These are phyloP conservation scores for Brettanomyces anomalus DNA, from an alignment of 805 yeast genomes.

Conservation along the genomic window DNA sequence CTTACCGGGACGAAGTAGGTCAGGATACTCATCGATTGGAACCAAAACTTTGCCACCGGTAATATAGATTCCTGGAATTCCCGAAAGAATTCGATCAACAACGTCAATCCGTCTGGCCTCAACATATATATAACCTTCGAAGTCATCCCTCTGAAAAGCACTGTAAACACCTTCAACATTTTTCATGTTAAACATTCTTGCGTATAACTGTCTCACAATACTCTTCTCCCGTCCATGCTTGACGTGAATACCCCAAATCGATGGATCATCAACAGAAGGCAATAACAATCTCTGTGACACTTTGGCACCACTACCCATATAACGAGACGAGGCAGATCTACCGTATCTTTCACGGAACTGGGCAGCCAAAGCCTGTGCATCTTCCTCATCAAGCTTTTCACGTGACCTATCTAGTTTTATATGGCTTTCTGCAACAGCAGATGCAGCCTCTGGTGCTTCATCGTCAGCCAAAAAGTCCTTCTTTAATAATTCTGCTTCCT, in stretches of 20 bases:
- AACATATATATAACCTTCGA: slow-evolving; percentile 83
- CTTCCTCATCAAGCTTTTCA: slow-evolving; percentile 84
- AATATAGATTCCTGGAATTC: slow-evolving; percentile 76
- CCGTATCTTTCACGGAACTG: slow-evolving; percentile 90
- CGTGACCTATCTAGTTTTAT: slow-evolving; percentile 79
- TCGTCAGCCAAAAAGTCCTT: slow-evolving; percentile 80
- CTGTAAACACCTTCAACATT: slow-evolving; percentile 79
- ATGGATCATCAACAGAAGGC: slow-evolving; percentile 95
- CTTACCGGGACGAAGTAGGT: slow-evolving; percentile 80
- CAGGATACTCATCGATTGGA: slow-evolving; percentile 93
- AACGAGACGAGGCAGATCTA: slow-evolving; percentile 68
- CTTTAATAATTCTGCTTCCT: slow-evolving; percentile 80
- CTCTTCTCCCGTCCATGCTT: slow-evolving; percentile 91
- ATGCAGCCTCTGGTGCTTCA: slow-evolving; percentile 44
- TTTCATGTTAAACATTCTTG: slow-evolving; percentile 72
- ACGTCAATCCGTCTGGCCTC: slow-evolving; percentile 94
- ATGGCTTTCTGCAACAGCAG: slow-evolving; percentile 50
- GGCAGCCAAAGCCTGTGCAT: slow-evolving; percentile 89
- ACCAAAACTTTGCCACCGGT: slow-evolving; percentile 62
- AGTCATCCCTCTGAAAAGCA: slow-evolving; percentile 90
- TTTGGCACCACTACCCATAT: slow-evolving; percentile 65
- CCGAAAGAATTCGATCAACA: slow-evolving; percentile 78
- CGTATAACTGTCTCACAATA: slow-evolving; percentile 72
- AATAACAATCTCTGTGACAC: slow-evolving; percentile 89
- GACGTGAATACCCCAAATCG: slow-evolving; percentile 92